Evolutionary conservation across 2,329 filamentous ascomycete genomes (phyloP).

Genomic region (Furcasterigmium sp.): DNA sequence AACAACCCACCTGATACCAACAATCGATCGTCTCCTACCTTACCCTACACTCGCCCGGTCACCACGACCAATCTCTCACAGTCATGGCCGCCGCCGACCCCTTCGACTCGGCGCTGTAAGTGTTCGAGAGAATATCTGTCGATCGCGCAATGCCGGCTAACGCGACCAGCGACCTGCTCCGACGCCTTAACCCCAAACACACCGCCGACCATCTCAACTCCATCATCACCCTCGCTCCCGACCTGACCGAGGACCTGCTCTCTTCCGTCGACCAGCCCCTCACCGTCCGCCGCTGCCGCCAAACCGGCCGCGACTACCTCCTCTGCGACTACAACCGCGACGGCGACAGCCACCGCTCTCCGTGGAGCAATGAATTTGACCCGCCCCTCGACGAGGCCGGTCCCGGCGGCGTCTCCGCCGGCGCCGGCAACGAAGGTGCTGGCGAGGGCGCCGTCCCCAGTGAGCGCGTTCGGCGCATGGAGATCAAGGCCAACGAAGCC

Average conservation of each 20-base stretch:
- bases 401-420: constrained; percentile 40
- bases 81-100: constrained; percentile 54
- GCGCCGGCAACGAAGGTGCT: constrained; percentile 50
- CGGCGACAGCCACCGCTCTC: constrained; percentile 93
- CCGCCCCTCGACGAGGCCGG: constrained; percentile 71
- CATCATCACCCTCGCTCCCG: constrained; percentile 83
- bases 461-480: constrained; percentile 88
- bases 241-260: constrained; percentile 94
- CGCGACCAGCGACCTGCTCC: constrained; percentile 81
- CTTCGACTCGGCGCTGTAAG: constrained; percentile 74
- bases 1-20: background rate
- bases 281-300: constrained; percentile 76
- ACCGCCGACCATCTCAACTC: constrained; percentile 82
- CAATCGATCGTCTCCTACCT: background rate
- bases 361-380: constrained; percentile 99
- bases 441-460: constrained; percentile 82
- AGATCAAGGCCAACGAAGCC: constrained; percentile 85
- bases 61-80: background rate
- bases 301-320: constrained; percentile 90
- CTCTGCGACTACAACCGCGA: constrained; percentile 99
- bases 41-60: background rate
- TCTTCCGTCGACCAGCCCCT: constrained; percentile 97
- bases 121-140: no score
- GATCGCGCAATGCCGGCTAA: no score
- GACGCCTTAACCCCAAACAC: constrained; percentile 91